Conservation (phyloP, 805 yeast genomes). For the Monosporozyma siamensis region DNA sequence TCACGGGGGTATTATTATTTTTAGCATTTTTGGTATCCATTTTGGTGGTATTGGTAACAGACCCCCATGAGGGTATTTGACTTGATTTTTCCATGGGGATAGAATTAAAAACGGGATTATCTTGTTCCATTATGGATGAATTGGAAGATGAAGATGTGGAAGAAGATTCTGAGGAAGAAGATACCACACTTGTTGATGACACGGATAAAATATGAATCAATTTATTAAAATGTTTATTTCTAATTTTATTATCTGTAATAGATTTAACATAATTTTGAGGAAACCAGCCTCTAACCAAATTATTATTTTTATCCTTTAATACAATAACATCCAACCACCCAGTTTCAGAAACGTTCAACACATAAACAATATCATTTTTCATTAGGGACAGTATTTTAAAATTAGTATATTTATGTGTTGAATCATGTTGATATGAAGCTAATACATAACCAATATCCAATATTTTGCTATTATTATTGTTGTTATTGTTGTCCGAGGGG, state of each 20-base stretch:
- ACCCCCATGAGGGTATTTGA: background rate
- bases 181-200: constrained; percentile 34
- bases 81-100: background rate
- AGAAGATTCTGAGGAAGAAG: background rate
- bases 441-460: background rate
- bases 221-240: background rate
- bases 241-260: constrained; percentile 4
- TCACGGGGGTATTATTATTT: background rate
- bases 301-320: constrained; percentile 15
- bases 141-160: background rate
- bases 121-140: background rate
- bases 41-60: background rate
- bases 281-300: constrained; percentile 77
- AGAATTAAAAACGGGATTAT: background rate
- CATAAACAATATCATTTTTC: constrained; percentile 60
- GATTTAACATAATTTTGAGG: constrained; percentile 46
- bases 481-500: background rate
- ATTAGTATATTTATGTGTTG: background rate
- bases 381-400: constrained; percentile 10
- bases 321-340: constrained; percentile 80
- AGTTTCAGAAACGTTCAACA: constrained; percentile 51
- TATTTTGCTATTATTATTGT: background rate
- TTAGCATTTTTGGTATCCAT: background rate
- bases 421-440: background rate
- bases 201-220: background rate